A percentile compares a stretch with the other conserved stretches of the same genome.
These are phyloP conservation scores for Huiozyma naganishii DNA, from an alignment of 805 yeast genomes.

Conservation along the genomic window DNA sequence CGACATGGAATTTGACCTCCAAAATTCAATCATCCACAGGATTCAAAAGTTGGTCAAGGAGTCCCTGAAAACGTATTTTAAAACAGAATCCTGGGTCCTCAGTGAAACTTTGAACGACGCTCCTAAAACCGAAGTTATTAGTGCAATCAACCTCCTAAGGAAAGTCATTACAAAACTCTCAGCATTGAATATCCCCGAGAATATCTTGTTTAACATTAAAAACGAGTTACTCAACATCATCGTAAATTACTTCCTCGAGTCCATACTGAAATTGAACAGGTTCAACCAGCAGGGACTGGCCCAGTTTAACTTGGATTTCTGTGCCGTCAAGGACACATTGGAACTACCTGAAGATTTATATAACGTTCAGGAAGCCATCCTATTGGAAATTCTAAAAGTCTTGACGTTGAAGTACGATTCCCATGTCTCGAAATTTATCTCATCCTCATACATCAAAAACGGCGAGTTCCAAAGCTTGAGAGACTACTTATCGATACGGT, in stretches of 20 bases:
- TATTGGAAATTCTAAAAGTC: slow-evolving; percentile 20
- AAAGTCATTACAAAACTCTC: slow-evolving; percentile 11
- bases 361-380: slow-evolving; percentile 12
- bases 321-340: slow-evolving; percentile 21
- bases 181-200: slow-evolving; percentile 8
- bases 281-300: slow-evolving; percentile 26
- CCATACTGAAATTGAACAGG: slow-evolving; percentile 29
- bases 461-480: slow-evolving; percentile 22
- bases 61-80: slow-evolving; percentile 25
- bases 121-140: slow-evolving; percentile 23
- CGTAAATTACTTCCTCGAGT: slow-evolving; percentile 27
- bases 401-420: slow-evolving; percentile 23
- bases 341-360: slow-evolving; percentile 11
- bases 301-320: slow-evolving; percentile 27
- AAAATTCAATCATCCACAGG: slow-evolving; percentile 24
- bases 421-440: slow-evolving; percentile 7
- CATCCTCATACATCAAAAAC: slow-evolving; percentile 22
- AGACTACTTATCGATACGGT: slow-evolving; percentile 9
- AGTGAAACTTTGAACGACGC: slow-evolving; percentile 3
- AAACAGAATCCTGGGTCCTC: slow-evolving; percentile 26
- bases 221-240: slow-evolving; percentile 19
- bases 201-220: slow-evolving; percentile 14
- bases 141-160: slow-evolving; percentile 16
- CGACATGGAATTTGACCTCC: slow-evolving; percentile 20
- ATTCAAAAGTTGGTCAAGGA: slow-evolving; percentile 21